Conservation (phyloP, 371 early-diverging fungal species). For the Syncephalastrum sp. region DNA sequence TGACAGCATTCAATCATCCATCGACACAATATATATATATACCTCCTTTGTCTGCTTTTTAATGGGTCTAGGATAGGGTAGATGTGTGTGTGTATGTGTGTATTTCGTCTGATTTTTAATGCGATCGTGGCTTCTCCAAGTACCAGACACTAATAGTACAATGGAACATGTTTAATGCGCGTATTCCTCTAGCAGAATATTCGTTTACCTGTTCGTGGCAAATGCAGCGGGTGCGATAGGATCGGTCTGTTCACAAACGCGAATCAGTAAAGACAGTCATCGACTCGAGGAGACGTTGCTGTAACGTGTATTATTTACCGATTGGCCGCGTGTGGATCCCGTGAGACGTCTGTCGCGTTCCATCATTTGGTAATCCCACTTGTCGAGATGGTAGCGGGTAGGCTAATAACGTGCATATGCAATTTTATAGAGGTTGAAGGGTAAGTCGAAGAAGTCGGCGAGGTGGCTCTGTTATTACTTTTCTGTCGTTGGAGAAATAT, state of each 20-base stretch:
- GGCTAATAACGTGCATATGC: constrained; percentile 13
- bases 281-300: background rate
- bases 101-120: constrained; percentile 4
- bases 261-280: background rate
- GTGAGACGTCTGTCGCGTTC: constrained; percentile 56
- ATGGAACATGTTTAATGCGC: background rate
- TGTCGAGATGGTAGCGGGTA: constrained; percentile 39
- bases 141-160: constrained; percentile 40
- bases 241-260: constrained; percentile 22
- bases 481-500: constrained; percentile 43
- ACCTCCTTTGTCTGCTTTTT: too few species aligned
- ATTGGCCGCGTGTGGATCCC: constrained; percentile 48
- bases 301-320: constrained; percentile 21
- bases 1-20: too few species aligned
- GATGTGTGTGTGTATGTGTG: too few species aligned
- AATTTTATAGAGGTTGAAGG: too few species aligned
- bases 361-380: constrained; percentile 55
- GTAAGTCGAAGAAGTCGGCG: background rate
- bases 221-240: constrained; percentile 44
- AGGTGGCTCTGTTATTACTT: constrained; percentile 23
- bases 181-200: background rate
- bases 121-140: constrained; percentile 42
- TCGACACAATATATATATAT: too few species aligned
- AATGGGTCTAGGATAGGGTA: too few species aligned
- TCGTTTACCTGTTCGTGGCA: constrained; percentile 42